Base-by-base conservation (phyloP, 768 basidiomycete genomes). In the Lactarius psammicola region DNA sequence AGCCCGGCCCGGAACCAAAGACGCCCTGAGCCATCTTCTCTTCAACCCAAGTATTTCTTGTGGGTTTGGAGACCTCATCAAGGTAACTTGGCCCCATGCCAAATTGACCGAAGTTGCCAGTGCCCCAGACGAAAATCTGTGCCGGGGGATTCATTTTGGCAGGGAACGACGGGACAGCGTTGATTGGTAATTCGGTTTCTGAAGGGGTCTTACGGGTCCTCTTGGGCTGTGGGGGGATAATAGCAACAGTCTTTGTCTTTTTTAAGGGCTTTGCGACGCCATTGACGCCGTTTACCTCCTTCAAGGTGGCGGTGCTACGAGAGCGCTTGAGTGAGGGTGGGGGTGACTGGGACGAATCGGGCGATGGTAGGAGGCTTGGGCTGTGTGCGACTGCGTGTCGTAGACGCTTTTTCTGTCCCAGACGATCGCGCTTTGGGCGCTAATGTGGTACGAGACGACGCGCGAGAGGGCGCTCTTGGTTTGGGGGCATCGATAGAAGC, bases 61-160 rank as follows among this genome's bases (percentile, higher is more conserved):
- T 88, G 10, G 95, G 95, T 69, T 87, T 88, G 60, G 82, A 77
- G 63, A 89, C 82, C 75, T 96, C 93, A 64, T 80, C 86, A 36
- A 94, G 78, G 57, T 78, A 73, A 68, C 87, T 85, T 4, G 86
- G 85, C 42, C 96, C 96, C 80, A 96, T 85, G 36, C 95, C 97
- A 72, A 97, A 90, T 76, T 98, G 95, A 34, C 95, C 95, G 78
- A 94, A 94, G 76, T 96, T 95, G 31, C 94, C 95, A 13, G 89
- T 87, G 8, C 96, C 96, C 85, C 92, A 98, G 9, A 85, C 88
- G 69, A 95, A 96, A 20, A 95, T 80, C 49, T 88, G 82, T 17
- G 85, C 82, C 38, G 87, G 81, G 23, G 93, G 94, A 53, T 87
- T 83, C 54, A 79, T 71, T 63, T 84, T 82, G 56, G 78, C 72